Conservation (phyloP, 768 basidiomycete species). For the Lentinula detonsa region DNA sequence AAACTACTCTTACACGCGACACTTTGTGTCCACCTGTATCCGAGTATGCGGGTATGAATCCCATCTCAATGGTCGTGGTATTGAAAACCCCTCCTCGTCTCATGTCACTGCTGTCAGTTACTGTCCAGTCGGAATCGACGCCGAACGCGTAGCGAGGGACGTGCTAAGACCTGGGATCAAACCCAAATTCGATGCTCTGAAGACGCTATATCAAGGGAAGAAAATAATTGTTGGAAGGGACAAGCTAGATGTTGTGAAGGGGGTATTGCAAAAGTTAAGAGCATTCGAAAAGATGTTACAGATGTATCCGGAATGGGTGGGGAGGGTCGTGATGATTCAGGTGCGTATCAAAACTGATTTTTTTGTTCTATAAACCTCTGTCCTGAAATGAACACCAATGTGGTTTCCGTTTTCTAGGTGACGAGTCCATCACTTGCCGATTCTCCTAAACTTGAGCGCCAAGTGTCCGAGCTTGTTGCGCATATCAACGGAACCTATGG, state of each 20-base stretch:
- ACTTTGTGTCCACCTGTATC: conserved; percentile 92
- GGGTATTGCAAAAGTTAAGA: conserved; percentile 93
- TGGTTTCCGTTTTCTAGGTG: neutral
- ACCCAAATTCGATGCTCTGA: conserved; percentile 85
- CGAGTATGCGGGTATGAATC: conserved; percentile 96
- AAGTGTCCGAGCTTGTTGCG: conserved; percentile 89
- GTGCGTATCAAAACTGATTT: conserved; percentile 29
- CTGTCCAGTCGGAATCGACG: conserved; percentile 95
- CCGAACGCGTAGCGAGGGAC: conserved; percentile 81
- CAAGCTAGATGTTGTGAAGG: conserved; percentile 98
- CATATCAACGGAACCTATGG: conserved; percentile 97
- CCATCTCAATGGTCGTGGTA: conserved; percentile 40
- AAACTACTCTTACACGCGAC: conserved; percentile 93
- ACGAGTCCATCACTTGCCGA: conserved; percentile 91
- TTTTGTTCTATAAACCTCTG: neutral
- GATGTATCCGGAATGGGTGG: conserved; percentile 94
- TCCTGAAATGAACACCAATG: neutral
- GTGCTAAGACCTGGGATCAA: conserved; percentile 74
- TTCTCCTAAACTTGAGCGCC: conserved; percentile 87
- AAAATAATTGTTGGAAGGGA: conserved; percentile 98
- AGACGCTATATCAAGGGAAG: conserved; percentile 86
- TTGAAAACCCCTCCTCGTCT: conserved; percentile 71
- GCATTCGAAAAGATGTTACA: conserved; percentile 93
- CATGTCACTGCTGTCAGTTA: conserved; percentile 79
- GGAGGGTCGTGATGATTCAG: conserved; percentile 83